Conservation (phyloP, 208 protist genomes). For the Leishmania tropica region DNA sequence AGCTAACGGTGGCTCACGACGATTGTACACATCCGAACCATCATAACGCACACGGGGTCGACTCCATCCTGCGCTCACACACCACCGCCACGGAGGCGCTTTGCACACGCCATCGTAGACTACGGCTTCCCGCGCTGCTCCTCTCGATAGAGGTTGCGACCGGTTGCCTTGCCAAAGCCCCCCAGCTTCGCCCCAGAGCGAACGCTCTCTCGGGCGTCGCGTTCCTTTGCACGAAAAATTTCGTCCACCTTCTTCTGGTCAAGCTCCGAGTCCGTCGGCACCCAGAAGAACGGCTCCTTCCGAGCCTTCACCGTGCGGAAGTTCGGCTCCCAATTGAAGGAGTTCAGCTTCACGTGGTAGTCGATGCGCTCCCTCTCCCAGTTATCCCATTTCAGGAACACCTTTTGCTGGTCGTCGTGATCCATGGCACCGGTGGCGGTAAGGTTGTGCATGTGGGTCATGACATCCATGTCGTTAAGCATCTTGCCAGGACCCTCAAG, state of each 20-base stretch:
- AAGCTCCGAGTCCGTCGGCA: constrained; percentile 84
- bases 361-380: constrained; percentile 92
- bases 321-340: constrained; percentile 88
- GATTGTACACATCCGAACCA: background rate
- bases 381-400: constrained; percentile 92
- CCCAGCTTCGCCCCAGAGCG: constrained; percentile 75
- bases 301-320: constrained; percentile 89
- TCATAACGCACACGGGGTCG: background rate
- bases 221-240: constrained; percentile 80
- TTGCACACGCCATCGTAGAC: background rate
- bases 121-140: constrained; percentile 24
- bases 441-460: constrained; percentile 93
- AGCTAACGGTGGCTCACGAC: background rate
- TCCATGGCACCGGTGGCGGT: constrained; percentile 86
- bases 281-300: constrained; percentile 93
- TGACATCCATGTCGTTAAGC: constrained; percentile 93
- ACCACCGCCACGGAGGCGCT: background rate
- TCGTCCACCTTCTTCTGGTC: constrained; percentile 89
- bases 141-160: constrained; percentile 71
- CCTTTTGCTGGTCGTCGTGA: constrained; percentile 89
- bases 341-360: constrained; percentile 90
- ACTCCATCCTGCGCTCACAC: background rate
- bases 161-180: constrained; percentile 61
- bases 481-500: constrained; percentile 82
- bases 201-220: constrained; percentile 52